Conservation (phyloP, 495 filamentous ascomycete genomes). For the Penicillium canariense region DNA sequence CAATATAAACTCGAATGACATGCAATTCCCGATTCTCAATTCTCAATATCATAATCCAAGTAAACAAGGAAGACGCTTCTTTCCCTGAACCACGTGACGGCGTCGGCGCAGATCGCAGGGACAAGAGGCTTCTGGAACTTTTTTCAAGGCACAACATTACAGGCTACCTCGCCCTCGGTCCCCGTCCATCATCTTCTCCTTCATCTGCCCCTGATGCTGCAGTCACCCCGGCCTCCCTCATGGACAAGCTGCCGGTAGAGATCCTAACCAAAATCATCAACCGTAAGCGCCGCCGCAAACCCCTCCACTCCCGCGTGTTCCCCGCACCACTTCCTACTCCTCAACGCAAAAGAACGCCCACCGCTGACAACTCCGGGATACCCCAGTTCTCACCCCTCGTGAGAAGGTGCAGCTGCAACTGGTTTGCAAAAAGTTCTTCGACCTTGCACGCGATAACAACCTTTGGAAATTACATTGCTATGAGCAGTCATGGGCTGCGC, state of each 20-base stretch:
- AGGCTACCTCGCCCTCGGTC: slow-evolving; percentile 15
- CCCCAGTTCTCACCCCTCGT: slow-evolving; percentile 61
- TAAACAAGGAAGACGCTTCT: background rate
- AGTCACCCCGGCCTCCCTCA: slow-evolving; percentile 28
- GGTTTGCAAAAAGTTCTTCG: slow-evolving; percentile 63
- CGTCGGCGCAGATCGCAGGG: slow-evolving; percentile 23
- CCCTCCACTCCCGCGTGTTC: slow-evolving; percentile 18
- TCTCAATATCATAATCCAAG: background rate
- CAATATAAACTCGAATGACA: background rate
- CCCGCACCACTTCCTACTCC: slow-evolving; percentile 24
- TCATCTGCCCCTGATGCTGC: slow-evolving; percentile 37
- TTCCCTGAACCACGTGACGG: slow-evolving; percentile 26
- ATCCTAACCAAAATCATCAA: slow-evolving; percentile 71
- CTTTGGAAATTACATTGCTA: slow-evolving; percentile 78
- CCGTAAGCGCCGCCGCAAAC: slow-evolving; percentile 50
- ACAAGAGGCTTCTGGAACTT: slow-evolving; percentile 15
- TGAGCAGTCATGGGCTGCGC: slow-evolving; percentile 55
- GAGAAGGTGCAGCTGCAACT: slow-evolving; percentile 71
- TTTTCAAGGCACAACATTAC: slow-evolving; percentile 11
- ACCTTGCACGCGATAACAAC: slow-evolving; percentile 69
- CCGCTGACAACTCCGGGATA: slow-evolving; percentile 18
- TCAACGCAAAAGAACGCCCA: slow-evolving; percentile 7
- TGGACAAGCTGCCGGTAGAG: slow-evolving; percentile 72
- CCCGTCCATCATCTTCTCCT: background rate
- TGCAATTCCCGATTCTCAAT: background rate